Evolutionary conservation across 495 filamentous ascomycete species (phyloP).

Genomic region (Polyplosphaeria fusca): DNA sequence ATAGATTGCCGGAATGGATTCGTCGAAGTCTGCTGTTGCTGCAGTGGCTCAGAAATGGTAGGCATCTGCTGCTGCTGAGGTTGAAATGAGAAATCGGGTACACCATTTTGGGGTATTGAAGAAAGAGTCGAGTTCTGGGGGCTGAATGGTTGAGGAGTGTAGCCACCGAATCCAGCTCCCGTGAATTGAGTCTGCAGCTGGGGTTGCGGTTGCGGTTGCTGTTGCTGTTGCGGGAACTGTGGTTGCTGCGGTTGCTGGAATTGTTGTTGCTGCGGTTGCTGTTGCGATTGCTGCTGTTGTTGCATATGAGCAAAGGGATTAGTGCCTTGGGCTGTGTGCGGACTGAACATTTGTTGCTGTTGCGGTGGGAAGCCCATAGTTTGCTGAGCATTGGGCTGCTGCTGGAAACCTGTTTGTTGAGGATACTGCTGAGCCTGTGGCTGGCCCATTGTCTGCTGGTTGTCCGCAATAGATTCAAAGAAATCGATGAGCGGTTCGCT

Average conservation of each 20-base stretch:
- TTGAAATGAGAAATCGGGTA: conserved; percentile 47
- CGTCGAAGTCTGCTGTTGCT: conserved; percentile 36
- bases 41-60: conserved; percentile 27
- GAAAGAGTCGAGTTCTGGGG: conserved; percentile 48
- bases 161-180: conserved; percentile 84
- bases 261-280: conserved; percentile 45
- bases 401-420: conserved; percentile 46
- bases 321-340: conserved; percentile 36
- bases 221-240: conserved; percentile 49
- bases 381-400: conserved; percentile 49
- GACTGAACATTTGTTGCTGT: conserved; percentile 44
- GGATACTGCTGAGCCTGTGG: conserved; percentile 41
- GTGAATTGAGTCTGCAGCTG: conserved; percentile 63
- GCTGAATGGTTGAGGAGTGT: conserved; percentile 47
- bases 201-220: conserved; percentile 42
- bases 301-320: conserved; percentile 56
- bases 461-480: conserved; percentile 94
- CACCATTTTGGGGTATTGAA: conserved; percentile 64
- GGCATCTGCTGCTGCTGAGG: conserved; percentile 36
- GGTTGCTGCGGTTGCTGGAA: conserved; percentile 39
- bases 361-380: conserved; percentile 45
- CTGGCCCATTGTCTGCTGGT: conserved; percentile 72
- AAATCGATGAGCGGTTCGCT: conserved; percentile 75
- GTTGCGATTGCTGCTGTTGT: conserved; percentile 35
- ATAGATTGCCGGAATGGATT: conserved; percentile 42